Evolutionary conservation across 2,329 filamentous ascomycete species (phyloP), one percentile per base, ranked within the genome.

Genomic region (Trichoderma sp.): DNA sequence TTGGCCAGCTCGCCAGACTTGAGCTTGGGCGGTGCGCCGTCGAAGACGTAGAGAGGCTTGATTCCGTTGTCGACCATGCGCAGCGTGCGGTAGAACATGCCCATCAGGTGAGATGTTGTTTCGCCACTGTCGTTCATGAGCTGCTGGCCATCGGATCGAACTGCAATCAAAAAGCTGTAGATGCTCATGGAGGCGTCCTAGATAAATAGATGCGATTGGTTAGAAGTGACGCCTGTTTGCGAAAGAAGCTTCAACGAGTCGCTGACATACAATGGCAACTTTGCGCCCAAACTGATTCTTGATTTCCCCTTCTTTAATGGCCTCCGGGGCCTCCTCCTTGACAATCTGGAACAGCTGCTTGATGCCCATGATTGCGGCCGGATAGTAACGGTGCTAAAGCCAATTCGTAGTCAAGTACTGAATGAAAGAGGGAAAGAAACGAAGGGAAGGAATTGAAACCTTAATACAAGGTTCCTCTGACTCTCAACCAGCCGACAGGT

Each of bases 231-330:
- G 18, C 21, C 34, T 47, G 12, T 15, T 30, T 12, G 15, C 32
- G 9, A 34, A 12, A 11, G 24, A 24, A 4, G 24, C n/a, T 53
- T 6, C n/a, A 9, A 15, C n/a, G 14, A 15, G 18, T 61, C 12
- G 62, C 7, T 15, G 39, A 86, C 93, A 80, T 86, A 97, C 95
- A 83, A 98, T 98, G 67, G 95, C 95, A 73, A 99, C 95, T 84
- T 99, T 99, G 81, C 96, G 93, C 75, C 96, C 96, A 81, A 99
- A 99, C 76, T 99, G 96, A 77, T 95, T 95, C 85, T 99, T 99
- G 87, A 99, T 99, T 80, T 99, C 96, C 73, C 96, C 94, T 79
- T 94, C 92, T 83, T 98, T 98, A 86, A 98, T 89, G 39, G 96
- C 92, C 83, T 95, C 93, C n/a, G 96, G 96, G 75, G 94, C 93